Base-by-base conservation (phyloP, 2,329 filamentous ascomycete genomes). In the Helotiales sp. region DNA sequence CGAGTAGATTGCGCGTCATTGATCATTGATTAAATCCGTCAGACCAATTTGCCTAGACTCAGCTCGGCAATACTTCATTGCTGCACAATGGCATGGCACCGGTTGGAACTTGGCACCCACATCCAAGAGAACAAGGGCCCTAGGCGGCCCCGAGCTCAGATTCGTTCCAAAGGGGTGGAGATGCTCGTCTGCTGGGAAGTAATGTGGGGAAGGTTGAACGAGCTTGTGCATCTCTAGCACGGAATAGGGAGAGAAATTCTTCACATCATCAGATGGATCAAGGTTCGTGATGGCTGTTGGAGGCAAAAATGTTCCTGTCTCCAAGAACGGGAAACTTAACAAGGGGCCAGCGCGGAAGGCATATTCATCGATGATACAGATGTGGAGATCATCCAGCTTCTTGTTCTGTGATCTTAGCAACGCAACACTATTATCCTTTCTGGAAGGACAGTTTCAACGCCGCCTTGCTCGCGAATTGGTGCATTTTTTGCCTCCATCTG, bases 141-240 rank as follows among this genome's bases (percentile, higher is more conserved):
- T 55, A 53, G 29, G 51, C 51, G 34, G 44, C 38, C 55, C 57
- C 57, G 52, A 62, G 62, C 57, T 53, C 58, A 59, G 58, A 58
- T 53, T 53, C 52, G 62, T 61, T 62, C 62, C 62, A 62, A 59
- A 55, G 56, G 54, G 44, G 29, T 59, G 62, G 49, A 49, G 42
- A 40, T 42, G 36, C 55, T 57, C 42, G 55, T 19, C n/a, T 54
- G 8, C n/a, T 29, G 50, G 50, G 33, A 44, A 24, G 27, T 40
- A 55, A 47, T 56, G 59, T 58, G 59, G 59, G 54, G 56, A 53
- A 59, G 52, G 47, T 53, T 54, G 38, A 30, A 38, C 40, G 40
- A 44, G 40, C 1, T 44, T 27, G 9, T 25, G 40, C 19, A 44
- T 7, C 19, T 25, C n/a, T 12, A 44, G n/a, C 40, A 24, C 8